Base-by-base conservation (phyloP, 805 yeast genomes). In the Lipomyces starkeyi region DNA sequence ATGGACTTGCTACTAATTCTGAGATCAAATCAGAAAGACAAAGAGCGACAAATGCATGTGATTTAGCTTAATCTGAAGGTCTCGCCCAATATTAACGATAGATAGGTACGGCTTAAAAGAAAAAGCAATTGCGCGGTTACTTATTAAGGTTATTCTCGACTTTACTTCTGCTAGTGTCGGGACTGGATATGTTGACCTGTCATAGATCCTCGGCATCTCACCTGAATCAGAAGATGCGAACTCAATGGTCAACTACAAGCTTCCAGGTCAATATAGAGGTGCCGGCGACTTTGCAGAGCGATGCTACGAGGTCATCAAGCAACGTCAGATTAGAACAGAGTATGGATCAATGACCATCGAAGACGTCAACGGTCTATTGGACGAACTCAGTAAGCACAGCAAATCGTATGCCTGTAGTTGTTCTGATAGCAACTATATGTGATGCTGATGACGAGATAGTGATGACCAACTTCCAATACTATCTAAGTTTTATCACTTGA, bases 61-160 rank as follows among this genome's bases (percentile, higher is more conserved):
- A 25, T 2, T n/a, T 43, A 43, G 49, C 9, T 17, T 17, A 17
- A 43, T 43, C 20, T 43, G 11, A 17, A 17, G 49, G 9, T 43
- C 20, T 7, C 49, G 4, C 49, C 49, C 22, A 2, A 43, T 43
- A 43, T 17, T 43, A 43, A 43, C 49, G 20, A 17, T 8, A 25
- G 8, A n/a, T 43, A 43, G 49, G 49, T 91, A 87, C 76, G 83
- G 86, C 70, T 80, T 91, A 54, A 87, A 86, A 75, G 97, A 93
- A 70, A 80, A 80, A 22, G 83, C 86, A 0, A 76, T 93, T 43
- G 90, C 88, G 0, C 80, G 78, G 62, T 73, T 84, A 4, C 70
- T 89, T 1, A 76, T 80, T n/a, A 73, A 71, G 62, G 76, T 71
- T 57, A 32, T 58, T 25, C 49, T 34, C 32, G 43, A n/a, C 3